Evolutionary conservation across 495 filamentous ascomycete species (phyloP), one percentile per base, ranked within the genome.

Genomic region (Cairneyella variabilis): DNA sequence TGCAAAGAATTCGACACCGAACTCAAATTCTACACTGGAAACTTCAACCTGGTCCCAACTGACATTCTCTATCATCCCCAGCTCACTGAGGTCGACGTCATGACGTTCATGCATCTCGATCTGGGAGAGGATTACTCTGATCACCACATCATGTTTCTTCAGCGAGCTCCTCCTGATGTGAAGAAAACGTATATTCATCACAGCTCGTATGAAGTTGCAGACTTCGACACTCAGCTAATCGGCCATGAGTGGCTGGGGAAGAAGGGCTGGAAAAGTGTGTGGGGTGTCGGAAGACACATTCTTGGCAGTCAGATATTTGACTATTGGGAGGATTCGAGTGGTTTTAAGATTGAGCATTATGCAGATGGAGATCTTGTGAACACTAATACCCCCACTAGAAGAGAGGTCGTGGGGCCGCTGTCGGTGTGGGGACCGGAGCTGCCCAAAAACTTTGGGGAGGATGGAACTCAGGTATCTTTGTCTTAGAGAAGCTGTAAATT

Each of bases 201-300:
- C 63, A 77, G 76, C 38, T 81, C 77, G 1, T 90, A 83, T 51
- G 86, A 90, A 64, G 84, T 87, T 2, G 77, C 85, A 60, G 85
- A 90, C 58, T 86, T 85, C 56, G 86, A 90, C 54, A 80, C 82
- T 0, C 85, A 89, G 68, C 68, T 82, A 12, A 71, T 89, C 2
- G 86, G 86, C 2, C 86, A 90, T 63, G 75, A 89, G 46, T 89
- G 82, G 79, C 72, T 91, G 7, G 74, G 73, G 0, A 63, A 75
- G 48, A 80, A 83, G 62, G 79, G 79, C 0, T 86, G 84, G 61
- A 73, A 74, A 46, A 76, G 75, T 53, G 83, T 83, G 40, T 91
- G 86, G 87, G 86, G 85, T 1, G 77, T 86, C 56, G 73, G 87
- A 56, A 59, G 88, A 67, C 83, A 89, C 74, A 73, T 84, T 52